Evolutionary conservation across 1,284 basidiomycete species (phyloP).

Genomic region (Ceratobasidium sp.): DNA sequence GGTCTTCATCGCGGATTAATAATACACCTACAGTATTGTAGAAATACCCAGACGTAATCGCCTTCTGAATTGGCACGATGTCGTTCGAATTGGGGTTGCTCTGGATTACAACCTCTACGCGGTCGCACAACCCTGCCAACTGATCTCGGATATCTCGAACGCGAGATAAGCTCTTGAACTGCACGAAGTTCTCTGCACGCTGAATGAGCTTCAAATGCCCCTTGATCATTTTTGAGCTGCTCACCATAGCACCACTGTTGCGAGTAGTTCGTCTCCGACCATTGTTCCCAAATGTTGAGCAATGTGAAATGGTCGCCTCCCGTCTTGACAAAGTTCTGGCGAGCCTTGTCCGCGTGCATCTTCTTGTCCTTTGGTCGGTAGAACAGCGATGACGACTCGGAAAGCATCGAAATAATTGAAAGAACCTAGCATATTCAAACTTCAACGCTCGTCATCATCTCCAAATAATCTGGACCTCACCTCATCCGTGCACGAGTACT

Average conservation of each 20-base stretch:
- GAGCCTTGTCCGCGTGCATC: constrained; percentile 93
- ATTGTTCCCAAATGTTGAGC: constrained; percentile 98
- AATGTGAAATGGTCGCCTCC: constrained; percentile 99
- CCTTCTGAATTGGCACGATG: constrained; percentile 93
- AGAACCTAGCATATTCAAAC: constrained; percentile 70
- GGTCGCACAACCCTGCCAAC: constrained; percentile 93
- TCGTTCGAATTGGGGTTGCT: constrained; percentile 92
- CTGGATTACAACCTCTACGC: constrained; percentile 92
- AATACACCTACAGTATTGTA: constrained; percentile 82
- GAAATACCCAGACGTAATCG: constrained; percentile 94
- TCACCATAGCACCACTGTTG: constrained; percentile 70
- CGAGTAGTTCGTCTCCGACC: constrained; percentile 96
- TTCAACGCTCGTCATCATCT: neutral
- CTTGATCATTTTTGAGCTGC: neutral
- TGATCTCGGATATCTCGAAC: constrained; percentile 98
- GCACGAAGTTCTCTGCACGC: constrained; percentile 96
- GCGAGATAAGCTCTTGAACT: constrained; percentile 94
- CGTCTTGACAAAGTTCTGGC: constrained; percentile 93
- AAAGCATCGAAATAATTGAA: constrained; percentile 97
- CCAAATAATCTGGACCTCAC: constrained; percentile 61
- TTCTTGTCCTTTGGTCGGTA: constrained; percentile 99
- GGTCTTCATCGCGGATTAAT: neutral
- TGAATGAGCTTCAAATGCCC: constrained; percentile 56
- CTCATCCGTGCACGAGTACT: constrained; percentile 96
- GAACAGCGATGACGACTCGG: constrained; percentile 94